Evolutionary conservation across 306 rosid genomes (phyloP).

Genomic region (Amphicarpaea edgeworthii): DNA sequence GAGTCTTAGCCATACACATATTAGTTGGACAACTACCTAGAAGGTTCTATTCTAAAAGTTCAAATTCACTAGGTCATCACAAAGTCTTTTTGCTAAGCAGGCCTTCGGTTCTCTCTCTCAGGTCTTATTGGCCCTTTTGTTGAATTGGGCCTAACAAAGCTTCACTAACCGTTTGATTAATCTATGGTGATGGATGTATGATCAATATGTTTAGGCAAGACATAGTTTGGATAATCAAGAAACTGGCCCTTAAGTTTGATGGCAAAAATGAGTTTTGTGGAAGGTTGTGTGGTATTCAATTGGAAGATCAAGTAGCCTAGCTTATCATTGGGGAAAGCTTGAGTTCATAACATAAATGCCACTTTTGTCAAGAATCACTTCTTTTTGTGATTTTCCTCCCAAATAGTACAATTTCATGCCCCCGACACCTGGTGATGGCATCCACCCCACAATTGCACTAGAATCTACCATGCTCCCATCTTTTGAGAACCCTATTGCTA

Average conservation of each 20-base stretch:
- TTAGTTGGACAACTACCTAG: too few species aligned
- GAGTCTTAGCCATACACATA: too few species aligned
- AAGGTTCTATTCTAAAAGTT: too few species aligned
- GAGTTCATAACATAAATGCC: background rate
- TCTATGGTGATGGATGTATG: conserved; percentile 23
- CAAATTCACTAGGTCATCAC: too few species aligned
- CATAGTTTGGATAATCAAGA: background rate
- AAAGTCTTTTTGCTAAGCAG: too few species aligned
- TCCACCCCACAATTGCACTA: conserved; percentile 41
- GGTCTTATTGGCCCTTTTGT: too few species aligned
- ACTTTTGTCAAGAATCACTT: background rate
- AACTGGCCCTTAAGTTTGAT: conserved; percentile 35
- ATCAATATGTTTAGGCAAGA: conserved; percentile 20
- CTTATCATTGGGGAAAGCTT: background rate
- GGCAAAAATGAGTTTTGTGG: conserved; percentile 35
- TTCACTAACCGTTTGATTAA: conserved; percentile 38
- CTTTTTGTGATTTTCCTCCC: background rate
- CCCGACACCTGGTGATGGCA: background rate
- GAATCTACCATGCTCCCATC: conserved; percentile 51
- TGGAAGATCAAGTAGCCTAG: conserved; percentile 26
- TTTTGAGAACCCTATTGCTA: conserved; percentile 43
- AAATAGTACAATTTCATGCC: conserved; percentile 21
- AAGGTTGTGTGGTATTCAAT: conserved; percentile 36
- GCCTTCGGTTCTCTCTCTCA: too few species aligned
- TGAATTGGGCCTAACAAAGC: too few species aligned